Evolutionary conservation across 164 flowering plant genomes (phyloP).

Genomic region (Paratinospora sagittata): DNA sequence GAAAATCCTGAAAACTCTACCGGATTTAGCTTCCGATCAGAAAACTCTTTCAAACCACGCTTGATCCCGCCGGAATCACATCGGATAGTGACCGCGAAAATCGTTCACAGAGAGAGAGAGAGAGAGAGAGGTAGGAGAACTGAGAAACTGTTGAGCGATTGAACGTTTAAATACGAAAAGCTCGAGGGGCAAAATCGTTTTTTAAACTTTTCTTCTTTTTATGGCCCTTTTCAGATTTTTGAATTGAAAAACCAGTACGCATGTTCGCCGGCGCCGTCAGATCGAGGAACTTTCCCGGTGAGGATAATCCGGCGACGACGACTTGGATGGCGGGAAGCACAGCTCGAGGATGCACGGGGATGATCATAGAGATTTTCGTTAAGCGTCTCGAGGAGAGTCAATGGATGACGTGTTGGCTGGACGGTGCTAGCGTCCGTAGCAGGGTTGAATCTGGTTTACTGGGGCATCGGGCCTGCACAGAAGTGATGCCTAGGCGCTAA

Average conservation of each 20-base stretch:
- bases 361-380: background rate
- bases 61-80: too few relatives aligned
- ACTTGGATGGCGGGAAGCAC: slow-evolving; percentile 23
- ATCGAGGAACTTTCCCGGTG: too few relatives aligned
- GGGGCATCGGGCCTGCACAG: background rate
- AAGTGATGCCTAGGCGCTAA: background rate
- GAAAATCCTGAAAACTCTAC: too few relatives aligned
- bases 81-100: too few relatives aligned
- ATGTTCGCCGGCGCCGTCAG: too few relatives aligned
- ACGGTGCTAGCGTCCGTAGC: too few relatives aligned
- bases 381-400: background rate
- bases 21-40: too few relatives aligned
- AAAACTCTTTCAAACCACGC: too few relatives aligned
- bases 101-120: too few relatives aligned
- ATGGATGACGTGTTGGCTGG: background rate
- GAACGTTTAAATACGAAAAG: background rate
- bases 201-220: background rate
- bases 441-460: too few relatives aligned
- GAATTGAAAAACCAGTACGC: background rate
- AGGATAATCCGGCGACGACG: background rate
- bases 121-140: background rate
- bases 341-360: background rate
- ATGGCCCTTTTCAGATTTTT: background rate
- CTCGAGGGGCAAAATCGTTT: background rate
- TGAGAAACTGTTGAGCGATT: background rate